These are phyloP conservation scores for Picea engelmannii DNA, from an alignment of 83 land plant genomes.

Conservation along the genomic window DNA sequence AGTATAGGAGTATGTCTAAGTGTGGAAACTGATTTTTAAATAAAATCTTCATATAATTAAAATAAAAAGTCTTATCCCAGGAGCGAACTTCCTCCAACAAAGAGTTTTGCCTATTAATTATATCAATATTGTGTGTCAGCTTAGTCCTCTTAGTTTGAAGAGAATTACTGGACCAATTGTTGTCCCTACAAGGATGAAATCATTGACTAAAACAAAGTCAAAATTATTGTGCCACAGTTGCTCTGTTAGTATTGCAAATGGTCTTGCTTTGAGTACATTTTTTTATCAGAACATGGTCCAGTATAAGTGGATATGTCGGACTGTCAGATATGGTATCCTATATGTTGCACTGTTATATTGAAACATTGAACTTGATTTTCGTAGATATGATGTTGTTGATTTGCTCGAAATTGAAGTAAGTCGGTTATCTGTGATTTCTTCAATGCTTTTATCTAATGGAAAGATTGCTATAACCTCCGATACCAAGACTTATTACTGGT, in stretches of 20 bases:
- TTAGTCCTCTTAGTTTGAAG: too few species aligned
- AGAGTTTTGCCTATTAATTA: background rate
- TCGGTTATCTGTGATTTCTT: background rate
- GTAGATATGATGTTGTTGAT: background rate
- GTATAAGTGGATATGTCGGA: background rate
- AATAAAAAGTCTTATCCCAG: background rate
- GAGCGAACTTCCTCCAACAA: background rate
- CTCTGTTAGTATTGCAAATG: too few species aligned
- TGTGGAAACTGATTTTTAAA: background rate
- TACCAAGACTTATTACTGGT: too few species aligned
- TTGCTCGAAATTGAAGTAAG: background rate
- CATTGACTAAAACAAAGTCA: too few species aligned
- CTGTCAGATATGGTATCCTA: background rate
- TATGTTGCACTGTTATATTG: background rate
- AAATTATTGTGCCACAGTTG: too few species aligned
- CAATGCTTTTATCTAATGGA: background rate
- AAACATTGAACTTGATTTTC: background rate
- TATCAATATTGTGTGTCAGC: background rate
- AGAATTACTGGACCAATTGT: too few species aligned
- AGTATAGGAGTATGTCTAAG: background rate
- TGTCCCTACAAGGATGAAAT: too few species aligned
- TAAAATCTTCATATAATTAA: background rate
- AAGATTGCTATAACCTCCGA: background rate
- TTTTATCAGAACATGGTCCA: background rate
- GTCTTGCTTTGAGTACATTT: background rate